A percentile compares a stretch with the other conserved stretches of the same genome.
Evolutionary conservation across 1,284 basidiomycete species (phyloP).

Genomic region (Coniophora puteana): DNA sequence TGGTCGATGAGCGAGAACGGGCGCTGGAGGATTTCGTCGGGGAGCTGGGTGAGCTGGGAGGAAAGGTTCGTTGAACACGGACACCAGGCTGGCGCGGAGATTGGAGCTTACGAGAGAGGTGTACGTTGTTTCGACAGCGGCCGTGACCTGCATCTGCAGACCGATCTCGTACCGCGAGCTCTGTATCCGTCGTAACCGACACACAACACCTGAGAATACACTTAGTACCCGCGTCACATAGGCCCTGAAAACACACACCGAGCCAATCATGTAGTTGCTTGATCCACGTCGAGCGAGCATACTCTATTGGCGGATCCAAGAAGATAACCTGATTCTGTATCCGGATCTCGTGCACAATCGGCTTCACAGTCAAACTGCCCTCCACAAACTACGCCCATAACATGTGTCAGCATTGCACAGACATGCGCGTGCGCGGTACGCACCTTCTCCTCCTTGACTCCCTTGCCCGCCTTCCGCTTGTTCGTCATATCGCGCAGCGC

Average conservation of each 20-base stretch:
- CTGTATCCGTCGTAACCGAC: conserved; percentile 83
- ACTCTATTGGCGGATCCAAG: conserved; percentile 95
- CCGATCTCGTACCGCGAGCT: conserved; percentile 97
- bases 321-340: conserved; percentile 99
- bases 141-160: conserved; percentile 74
- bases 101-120: conserved; percentile 70
- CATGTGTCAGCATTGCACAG: conserved; percentile 2
- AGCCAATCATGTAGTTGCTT: conserved; percentile 89
- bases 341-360: conserved; percentile 90
- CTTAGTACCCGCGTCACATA: neutral
- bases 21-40: conserved; percentile 71
- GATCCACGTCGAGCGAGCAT: conserved; percentile 90
- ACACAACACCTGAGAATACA: conserved; percentile 67
- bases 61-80: conserved; percentile 2
- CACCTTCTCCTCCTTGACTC: conserved; percentile 73
- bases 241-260: conserved; percentile 43
- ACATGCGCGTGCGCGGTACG: conserved; percentile 2
- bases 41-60: conserved; percentile 70
- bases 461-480: conserved; percentile 64
- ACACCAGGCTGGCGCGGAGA: neutral
- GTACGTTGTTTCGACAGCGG: conserved; percentile 70
- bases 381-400: conserved; percentile 51
- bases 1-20: conserved; percentile 87
- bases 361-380: conserved; percentile 68
- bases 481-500: conserved; percentile 51